These are phyloP conservation scores for Mortierella sp. DNA, from an alignment of 371 early-diverging fungal species.

Conservation along the genomic window DNA sequence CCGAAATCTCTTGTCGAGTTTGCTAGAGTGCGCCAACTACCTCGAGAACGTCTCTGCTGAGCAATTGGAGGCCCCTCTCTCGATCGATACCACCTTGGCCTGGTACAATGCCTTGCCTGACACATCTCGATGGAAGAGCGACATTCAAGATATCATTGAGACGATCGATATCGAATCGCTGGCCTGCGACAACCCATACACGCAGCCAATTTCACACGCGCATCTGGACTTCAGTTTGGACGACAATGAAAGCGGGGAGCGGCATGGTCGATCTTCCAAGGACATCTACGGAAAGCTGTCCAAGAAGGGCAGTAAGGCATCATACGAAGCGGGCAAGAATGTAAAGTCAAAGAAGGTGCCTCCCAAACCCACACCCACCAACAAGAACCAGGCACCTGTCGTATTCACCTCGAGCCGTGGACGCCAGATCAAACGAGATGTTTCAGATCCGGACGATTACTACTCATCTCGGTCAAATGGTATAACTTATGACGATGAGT, in stretches of 20 bases:
- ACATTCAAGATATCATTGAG: conserved; percentile 50
- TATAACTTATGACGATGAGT: neutral
- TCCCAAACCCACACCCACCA: conserved; percentile 32
- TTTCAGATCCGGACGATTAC: conserved; percentile 30
- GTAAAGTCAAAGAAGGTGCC: conserved; percentile 50
- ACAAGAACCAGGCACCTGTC: conserved; percentile 25
- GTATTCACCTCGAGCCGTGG: conserved; percentile 51
- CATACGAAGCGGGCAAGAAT: conserved; percentile 23
- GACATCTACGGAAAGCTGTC: conserved; percentile 33
- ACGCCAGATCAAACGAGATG: conserved; percentile 38
- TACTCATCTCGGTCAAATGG: conserved; percentile 4
- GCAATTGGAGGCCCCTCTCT: conserved; percentile 41
- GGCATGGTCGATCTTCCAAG: conserved; percentile 44
- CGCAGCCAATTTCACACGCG: conserved; percentile 23
- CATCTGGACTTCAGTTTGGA: conserved; percentile 31
- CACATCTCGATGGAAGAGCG: conserved; percentile 49
- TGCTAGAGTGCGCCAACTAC: conserved; percentile 48
- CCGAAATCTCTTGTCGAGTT: conserved; percentile 41
- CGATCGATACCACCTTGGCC: conserved; percentile 47
- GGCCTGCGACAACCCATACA: conserved; percentile 36
- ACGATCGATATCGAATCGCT: conserved; percentile 44
- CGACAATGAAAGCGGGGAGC: conserved; percentile 38
- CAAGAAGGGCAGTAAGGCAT: conserved; percentile 25
- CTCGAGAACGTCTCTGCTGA: conserved; percentile 41
- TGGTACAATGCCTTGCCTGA: conserved; percentile 51